phyloP scores from a whole-genome alignment of 768 basidiomycete genomes.

The Suillus sp. region DNA sequence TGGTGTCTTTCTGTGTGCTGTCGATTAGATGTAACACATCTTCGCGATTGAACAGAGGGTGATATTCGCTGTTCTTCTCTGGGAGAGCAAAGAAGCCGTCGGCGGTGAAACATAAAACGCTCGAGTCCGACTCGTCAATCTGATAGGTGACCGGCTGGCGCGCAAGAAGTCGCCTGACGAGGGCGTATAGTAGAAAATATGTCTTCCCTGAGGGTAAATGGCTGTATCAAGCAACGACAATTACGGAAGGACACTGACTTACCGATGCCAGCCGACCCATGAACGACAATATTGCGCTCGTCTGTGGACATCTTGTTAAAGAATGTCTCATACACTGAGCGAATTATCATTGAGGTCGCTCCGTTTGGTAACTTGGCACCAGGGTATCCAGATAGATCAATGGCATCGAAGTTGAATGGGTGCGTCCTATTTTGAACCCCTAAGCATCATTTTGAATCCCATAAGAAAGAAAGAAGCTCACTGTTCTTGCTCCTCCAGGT shows the following conservation, averaged over 20 bases:
- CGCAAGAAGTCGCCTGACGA: not conserved
- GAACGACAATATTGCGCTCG: not conserved
- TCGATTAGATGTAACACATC: not conserved
- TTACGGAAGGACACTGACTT: not conserved
- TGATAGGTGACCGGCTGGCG: not conserved
- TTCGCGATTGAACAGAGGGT: not conserved
- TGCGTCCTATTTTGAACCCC: not conserved
- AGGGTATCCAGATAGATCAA: not conserved
- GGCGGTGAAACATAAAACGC: not conserved
- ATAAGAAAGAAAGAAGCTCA: not conserved
- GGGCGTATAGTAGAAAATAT: not conserved
- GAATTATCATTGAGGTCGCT: not conserved
- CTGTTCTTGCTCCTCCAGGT: not conserved
- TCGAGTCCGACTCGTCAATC: not conserved
- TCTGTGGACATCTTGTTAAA: not conserved
- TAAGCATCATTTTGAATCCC: not conserved
- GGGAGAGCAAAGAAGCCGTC: not conserved
- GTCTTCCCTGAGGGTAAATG: not conserved
- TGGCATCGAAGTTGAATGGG: not conserved
- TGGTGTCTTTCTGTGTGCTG: not conserved
- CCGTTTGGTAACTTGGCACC: not conserved
- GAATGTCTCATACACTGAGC: not conserved
- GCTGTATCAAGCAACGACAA: not conserved
- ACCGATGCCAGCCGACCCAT: constrained; percentile 1
- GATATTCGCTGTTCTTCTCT: not conserved